A percentile compares a stretch with the other conserved stretches of the same genome.
These are phyloP conservation scores for Globisporangium abappressorium DNA, from an alignment of 352 stramenopile species.

Conservation along the genomic window DNA sequence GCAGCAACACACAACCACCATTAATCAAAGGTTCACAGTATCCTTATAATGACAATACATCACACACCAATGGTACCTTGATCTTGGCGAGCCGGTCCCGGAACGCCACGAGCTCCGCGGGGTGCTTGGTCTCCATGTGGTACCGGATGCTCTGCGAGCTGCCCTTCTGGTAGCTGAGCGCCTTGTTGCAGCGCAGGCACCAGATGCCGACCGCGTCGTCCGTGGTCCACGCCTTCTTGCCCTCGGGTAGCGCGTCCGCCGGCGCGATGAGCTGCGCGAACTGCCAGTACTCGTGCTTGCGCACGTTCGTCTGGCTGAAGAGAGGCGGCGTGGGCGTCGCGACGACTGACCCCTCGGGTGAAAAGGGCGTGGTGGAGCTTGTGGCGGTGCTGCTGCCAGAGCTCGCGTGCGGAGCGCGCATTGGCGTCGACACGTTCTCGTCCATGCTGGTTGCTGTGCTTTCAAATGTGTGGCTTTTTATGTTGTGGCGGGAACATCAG, in stretches of 20 bases:
- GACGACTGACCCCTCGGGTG: neutral
- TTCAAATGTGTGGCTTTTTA: neutral
- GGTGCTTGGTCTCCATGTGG: constrained; percentile 60
- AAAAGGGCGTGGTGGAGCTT: neutral
- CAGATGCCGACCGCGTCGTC: constrained; percentile 49
- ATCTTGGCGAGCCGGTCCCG: constrained; percentile 5
- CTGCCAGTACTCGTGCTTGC: constrained; percentile 59
- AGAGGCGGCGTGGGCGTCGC: constrained; percentile 28
- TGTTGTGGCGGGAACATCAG: neutral
- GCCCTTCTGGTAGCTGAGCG: constrained; percentile 42
- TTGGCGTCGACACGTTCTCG: neutral
- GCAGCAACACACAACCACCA: neutral
- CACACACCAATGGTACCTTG: neutral
- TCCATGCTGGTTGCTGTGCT: neutral
- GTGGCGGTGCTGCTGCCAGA: too few relatives aligned
- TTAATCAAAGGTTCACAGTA: too few relatives aligned
- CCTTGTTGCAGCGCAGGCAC: constrained; percentile 35
- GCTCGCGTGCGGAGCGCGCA: neutral
- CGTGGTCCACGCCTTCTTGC: constrained; percentile 43
- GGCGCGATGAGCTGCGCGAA: constrained; percentile 31
- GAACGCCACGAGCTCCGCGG: constrained; percentile 28
- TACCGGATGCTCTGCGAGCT: constrained; percentile 57
- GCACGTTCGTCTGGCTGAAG: constrained; percentile 43
- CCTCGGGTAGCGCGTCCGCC: constrained; percentile 20
- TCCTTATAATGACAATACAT: too few relatives aligned